Evolutionary conservation across 1,284 basidiomycete species (phyloP).

Genomic region (Sanghuangporus baumii): DNA sequence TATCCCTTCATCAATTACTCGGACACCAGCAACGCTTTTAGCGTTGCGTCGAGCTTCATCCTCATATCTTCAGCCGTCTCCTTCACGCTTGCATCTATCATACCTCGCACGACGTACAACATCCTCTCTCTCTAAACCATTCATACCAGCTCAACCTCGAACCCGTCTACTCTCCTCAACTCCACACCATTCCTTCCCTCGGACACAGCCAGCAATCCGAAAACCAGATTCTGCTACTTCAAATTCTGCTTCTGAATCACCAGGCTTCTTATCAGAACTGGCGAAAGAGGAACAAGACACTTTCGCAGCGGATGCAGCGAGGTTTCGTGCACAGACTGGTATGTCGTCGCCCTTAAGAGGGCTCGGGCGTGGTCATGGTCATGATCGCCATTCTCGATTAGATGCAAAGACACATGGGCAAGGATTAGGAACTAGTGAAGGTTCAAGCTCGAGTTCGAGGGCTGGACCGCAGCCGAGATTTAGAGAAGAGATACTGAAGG

Average conservation of each 20-base stretch:
- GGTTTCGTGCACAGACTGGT: conserved; percentile 1
- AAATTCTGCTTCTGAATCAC: neutral
- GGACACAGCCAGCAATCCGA: neutral
- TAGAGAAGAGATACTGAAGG: conserved; percentile 12
- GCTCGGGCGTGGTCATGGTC: no score
- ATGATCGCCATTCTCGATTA: neutral
- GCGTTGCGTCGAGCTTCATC: no score
- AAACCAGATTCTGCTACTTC: neutral
- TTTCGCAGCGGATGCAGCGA: neutral
- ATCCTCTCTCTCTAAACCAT: neutral
- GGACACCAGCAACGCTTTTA: no score
- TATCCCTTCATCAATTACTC: no score
- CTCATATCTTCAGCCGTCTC: no score
- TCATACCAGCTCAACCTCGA: neutral
- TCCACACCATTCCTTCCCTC: neutral
- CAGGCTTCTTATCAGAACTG: neutral
- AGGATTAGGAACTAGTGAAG: no score
- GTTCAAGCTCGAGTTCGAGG: neutral
- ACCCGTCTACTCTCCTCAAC: neutral
- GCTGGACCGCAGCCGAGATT: neutral
- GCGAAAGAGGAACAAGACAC: conserved; percentile 1
- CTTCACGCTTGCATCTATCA: neutral
- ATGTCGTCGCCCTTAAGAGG: neutral
- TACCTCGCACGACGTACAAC: neutral
- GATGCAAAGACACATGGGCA: neutral